These are phyloP conservation scores for Myrica gale DNA, from an alignment of 306 rosid species.

Conservation along the genomic window DNA sequence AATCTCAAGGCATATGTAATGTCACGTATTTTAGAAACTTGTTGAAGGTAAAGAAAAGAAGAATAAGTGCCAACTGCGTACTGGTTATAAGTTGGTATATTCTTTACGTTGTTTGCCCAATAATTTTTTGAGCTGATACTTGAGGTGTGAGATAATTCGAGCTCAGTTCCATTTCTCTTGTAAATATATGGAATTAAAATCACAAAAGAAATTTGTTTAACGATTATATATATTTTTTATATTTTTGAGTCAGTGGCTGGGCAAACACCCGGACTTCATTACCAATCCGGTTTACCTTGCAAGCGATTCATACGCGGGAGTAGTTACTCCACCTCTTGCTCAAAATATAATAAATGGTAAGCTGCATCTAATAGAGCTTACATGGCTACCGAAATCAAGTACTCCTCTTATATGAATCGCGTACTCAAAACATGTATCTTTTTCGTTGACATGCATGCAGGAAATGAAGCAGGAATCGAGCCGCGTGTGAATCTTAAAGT, in stretches of 20 bases:
- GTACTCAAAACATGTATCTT: background rate
- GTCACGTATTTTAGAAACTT: too few species aligned
- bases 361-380: too few species aligned
- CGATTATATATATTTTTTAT: background rate
- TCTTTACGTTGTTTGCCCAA: too few species aligned
- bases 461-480: constrained; percentile 26
- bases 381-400: too few species aligned
- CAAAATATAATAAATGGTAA: constrained; percentile 28
- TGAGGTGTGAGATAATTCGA: too few species aligned
- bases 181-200: too few species aligned
- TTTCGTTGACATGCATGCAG: constrained; percentile 7
- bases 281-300: constrained; percentile 24
- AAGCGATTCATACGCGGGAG: constrained; percentile 33
- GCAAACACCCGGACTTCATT: constrained; percentile 16
- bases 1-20: too few species aligned
- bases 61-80: too few species aligned
- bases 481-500: constrained; percentile 30
- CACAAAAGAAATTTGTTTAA: background rate
- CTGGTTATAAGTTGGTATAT: too few species aligned
- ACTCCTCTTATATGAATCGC: background rate
- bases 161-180: too few species aligned
- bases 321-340: constrained; percentile 24
- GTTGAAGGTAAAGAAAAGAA: too few species aligned
- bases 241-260: constrained; percentile 23
- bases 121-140: too few species aligned